Conservation (phyloP, 176 grass and related monocot species). For the Oryza glaberrima region DNA sequence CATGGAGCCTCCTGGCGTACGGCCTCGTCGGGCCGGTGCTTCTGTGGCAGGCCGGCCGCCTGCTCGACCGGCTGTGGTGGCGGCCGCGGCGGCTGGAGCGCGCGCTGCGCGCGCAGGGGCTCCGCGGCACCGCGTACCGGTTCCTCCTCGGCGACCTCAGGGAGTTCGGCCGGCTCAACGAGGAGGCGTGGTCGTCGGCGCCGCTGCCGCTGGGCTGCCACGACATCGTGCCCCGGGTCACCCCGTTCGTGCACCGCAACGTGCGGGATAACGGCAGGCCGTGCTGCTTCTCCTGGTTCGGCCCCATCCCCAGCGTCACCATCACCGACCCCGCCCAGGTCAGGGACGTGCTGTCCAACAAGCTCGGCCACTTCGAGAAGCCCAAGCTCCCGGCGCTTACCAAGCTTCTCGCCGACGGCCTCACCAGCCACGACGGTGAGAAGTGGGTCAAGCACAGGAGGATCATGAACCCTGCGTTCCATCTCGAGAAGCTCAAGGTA, state of each 20-base stretch:
- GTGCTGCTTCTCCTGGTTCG: constrained; percentile 69
- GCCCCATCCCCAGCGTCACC: constrained; percentile 49
- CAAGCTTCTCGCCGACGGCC: constrained; percentile 34
- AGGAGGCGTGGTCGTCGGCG: constrained; percentile 47
- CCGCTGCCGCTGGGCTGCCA: constrained; percentile 52
- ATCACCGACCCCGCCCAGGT: constrained; percentile 45
- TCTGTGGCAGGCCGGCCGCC: constrained; percentile 42
- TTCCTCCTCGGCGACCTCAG: constrained; percentile 55
- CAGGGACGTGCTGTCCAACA: constrained; percentile 55
- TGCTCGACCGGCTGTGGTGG: constrained; percentile 53
- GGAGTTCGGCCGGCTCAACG: constrained; percentile 40
- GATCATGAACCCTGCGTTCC: constrained; percentile 62
- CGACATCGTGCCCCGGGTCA: constrained; percentile 46
- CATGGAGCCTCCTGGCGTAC: constrained; percentile 44
- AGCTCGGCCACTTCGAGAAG: constrained; percentile 52
- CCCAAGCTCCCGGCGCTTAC: background rate
- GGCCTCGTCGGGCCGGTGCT: constrained; percentile 21
- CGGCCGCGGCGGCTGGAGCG: constrained; percentile 52
- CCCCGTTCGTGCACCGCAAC: constrained; percentile 35
- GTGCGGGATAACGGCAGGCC: constrained; percentile 48
- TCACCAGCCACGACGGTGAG: constrained; percentile 44
- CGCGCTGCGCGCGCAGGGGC: constrained; percentile 48
- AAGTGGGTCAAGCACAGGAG: constrained; percentile 72
- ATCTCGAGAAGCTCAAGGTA: constrained; percentile 44
- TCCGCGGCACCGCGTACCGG: constrained; percentile 52